Base-by-base conservation (phyloP, 2,329 filamentous ascomycete species). In the Polychaeton citri region DNA sequence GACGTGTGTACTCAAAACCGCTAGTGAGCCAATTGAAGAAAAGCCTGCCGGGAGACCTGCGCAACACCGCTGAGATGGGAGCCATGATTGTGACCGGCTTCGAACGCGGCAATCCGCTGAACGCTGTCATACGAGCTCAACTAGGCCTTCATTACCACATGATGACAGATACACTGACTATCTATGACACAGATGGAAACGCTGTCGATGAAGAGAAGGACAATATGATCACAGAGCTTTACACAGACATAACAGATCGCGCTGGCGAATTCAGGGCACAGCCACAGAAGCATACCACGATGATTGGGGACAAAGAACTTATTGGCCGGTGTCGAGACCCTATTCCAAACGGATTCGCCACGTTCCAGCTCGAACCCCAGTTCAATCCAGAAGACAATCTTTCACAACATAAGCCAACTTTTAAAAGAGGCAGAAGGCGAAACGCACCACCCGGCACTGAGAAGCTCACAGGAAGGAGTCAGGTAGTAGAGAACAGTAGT, bases 51-150 rank as follows among this genome's bases (percentile, higher is more conserved):
- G 50, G 66, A 45, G 54, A 66, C 60, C 73, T 69, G 56, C 72
- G 61, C 34, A 81, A 80, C 52, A 96, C 87, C 15, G 90, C 85
- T 20, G 90, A 98, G 57, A 92, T 95, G 78, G 90, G 90, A 19
- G 90, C 88, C 37, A 94, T 98, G 69, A 96, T 98, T 41, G 86
- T 98, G 42, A 95, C 92, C 21, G 90, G 90, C 0, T 98, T 96
- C 55, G 86, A 96, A 46, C 76, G 84, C 45, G 92, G 92, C 13
- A 98, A 98, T 49, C 90, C 90, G 4, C 64, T 98, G 48, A 92
- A 95, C 54, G 75, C 87, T 33, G 76, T 98, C 40, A 78, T 98
- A 38, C 79, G 90, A 46, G 87, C 84, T 12, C 92, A 98, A 59
- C 70, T 98, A 33, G 82, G 81, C 18, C 70, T 98, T 15, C 78